Conservation (phyloP, 176 grass and related monocot genomes). For the Juncus inflexus region DNA sequence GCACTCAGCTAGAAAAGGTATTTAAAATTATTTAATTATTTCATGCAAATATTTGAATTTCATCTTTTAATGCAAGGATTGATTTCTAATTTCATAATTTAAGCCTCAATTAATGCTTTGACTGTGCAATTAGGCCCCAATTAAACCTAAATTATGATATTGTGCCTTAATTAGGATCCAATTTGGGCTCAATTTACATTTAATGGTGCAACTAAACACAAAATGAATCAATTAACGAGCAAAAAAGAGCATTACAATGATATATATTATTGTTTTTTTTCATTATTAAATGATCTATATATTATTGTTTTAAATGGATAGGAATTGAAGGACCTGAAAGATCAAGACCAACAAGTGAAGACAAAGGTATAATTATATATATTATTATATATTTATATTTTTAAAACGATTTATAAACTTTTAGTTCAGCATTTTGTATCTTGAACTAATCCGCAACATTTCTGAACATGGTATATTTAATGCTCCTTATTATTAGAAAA, state of each 20-base stretch:
- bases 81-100: too few species aligned
- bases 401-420: slow-evolving; percentile 12
- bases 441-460: too few species aligned
- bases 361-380: slow-evolving; percentile 50
- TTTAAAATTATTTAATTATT: slow-evolving; percentile 14
- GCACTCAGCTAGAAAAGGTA: slow-evolving; percentile 78
- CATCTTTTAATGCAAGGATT: too few species aligned
- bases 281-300: slow-evolving; percentile 22
- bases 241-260: background rate
- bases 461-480: too few species aligned
- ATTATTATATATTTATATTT: slow-evolving; percentile 6
- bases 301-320: slow-evolving; percentile 38
- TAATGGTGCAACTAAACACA: too few species aligned
- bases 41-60: slow-evolving; percentile 12
- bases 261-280: background rate
- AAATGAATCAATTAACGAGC: too few species aligned
- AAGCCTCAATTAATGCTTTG: too few species aligned
- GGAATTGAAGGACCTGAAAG: slow-evolving; percentile 95
- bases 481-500: too few species aligned
- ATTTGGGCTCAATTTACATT: too few species aligned
- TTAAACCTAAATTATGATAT: too few species aligned
- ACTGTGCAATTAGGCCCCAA: too few species aligned
- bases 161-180: too few species aligned
- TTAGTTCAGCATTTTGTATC: slow-evolving; percentile 5
- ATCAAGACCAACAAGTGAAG: slow-evolving; percentile 81